A percentile compares a stretch with the other conserved stretches of the same genome.
phyloP scores from a whole-genome alignment of 2,329 filamentous ascomycete species.

The Nemania abortiva region DNA sequence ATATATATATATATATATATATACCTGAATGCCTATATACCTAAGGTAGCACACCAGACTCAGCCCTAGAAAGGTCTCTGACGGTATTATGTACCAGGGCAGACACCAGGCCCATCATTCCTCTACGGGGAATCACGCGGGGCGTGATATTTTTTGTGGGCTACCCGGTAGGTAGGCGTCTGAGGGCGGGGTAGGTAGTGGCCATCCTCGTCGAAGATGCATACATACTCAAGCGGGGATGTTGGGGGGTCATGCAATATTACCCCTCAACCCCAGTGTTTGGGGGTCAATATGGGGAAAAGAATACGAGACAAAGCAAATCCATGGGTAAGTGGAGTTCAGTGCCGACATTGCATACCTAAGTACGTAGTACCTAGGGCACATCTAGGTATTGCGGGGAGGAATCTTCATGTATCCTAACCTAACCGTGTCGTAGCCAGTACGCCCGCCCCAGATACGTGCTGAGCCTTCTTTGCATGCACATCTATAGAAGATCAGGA shows the following conservation, averaged over 20 bases:
- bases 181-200: too few relatives aligned
- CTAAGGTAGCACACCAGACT: not conserved
- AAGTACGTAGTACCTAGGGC: too few relatives aligned
- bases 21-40: not conserved
- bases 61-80: too few relatives aligned
- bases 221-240: not conserved
- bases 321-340: not conserved
- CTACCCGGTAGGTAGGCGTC: too few relatives aligned
- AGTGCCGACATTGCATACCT: too few relatives aligned
- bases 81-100: too few relatives aligned
- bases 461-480: too few relatives aligned
- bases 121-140: slow-evolving; percentile 24
- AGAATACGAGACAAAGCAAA: not conserved
- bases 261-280: slow-evolving; percentile 15
- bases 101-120: not conserved
- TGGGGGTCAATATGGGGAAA: slow-evolving; percentile 20
- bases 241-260: slow-evolving; percentile 25
- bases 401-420: too few relatives aligned
- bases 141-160: not conserved
- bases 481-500: not conserved
- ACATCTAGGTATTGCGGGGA: too few relatives aligned
- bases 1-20: too few relatives aligned
- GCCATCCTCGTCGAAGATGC: not conserved
- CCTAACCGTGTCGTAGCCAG: too few relatives aligned
- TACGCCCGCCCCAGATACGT: too few relatives aligned